Percentiles rank a stretch among this genome's conserved stretches.
Evolutionary conservation across 441 rosid species (phyloP).

Genomic region (Jatropha podagrica): DNA sequence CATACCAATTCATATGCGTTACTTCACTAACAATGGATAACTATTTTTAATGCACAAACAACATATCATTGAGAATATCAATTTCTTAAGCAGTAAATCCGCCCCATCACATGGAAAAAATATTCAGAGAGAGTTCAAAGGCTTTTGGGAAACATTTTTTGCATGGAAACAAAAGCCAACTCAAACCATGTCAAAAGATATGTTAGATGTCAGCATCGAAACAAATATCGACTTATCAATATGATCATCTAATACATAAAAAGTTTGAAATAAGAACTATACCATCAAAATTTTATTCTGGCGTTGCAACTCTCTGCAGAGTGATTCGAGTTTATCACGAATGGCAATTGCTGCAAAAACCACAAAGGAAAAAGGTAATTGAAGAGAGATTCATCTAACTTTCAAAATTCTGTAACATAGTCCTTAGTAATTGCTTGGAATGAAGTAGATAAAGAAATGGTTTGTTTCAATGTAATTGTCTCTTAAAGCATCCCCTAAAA

Average conservation of each 20-base stretch:
- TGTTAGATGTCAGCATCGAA: neutral
- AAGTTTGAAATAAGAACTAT: constrained; percentile 18
- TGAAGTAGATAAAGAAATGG: neutral
- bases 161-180: neutral
- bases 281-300: constrained; percentile 95
- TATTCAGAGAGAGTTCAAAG: neutral
- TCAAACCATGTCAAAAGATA: constrained; percentile 1
- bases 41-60: neutral
- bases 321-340: constrained; percentile 86
- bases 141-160: constrained; percentile 1
- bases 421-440: neutral
- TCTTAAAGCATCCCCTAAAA: neutral
- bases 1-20: neutral
- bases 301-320: constrained; percentile 89
- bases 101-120: neutral
- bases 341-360: constrained; percentile 60
- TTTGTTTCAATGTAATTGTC: neutral
- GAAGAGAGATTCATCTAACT: constrained; percentile 4
- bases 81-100: neutral
- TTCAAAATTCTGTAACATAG: neutral
- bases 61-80: neutral
- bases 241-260: constrained; percentile 12
- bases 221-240: constrained; percentile 5
- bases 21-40: neutral
- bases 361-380: constrained; percentile 4